Conservation (phyloP, 1,139 yeast species). For the Waltiozyma sp. region DNA sequence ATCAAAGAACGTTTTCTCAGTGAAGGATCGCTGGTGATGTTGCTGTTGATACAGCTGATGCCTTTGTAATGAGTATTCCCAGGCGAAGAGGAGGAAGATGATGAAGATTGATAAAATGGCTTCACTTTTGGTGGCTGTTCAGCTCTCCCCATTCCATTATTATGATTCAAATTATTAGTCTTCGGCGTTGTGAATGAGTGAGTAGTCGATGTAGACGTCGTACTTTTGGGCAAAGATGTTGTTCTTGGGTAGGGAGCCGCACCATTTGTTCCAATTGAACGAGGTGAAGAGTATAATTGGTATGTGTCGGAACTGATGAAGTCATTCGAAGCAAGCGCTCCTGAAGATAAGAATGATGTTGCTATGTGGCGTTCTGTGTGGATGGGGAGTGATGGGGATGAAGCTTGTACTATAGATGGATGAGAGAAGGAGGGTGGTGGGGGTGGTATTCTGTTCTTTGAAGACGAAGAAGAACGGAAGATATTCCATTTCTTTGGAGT, state of each 20-base stretch:
- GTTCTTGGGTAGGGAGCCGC: background rate
- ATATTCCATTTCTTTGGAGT: background rate
- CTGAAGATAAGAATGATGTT: background rate
- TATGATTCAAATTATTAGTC: background rate
- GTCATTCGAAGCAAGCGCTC: background rate
- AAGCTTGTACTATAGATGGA: background rate
- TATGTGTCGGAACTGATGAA: background rate
- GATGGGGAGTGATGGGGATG: background rate
- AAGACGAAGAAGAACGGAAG: background rate
- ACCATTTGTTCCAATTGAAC: background rate
- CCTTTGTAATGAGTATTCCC: too few relatives aligned
- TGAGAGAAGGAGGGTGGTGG: background rate
- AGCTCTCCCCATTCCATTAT: background rate
- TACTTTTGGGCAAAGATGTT: background rate
- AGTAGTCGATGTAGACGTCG: background rate
- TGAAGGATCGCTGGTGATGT: constrained; percentile 4
- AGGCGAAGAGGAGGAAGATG: constrained; percentile 2
- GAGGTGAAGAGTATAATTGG: background rate
- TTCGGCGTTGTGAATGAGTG: background rate
- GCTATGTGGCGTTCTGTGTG: background rate
- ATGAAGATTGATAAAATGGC: constrained; percentile 10
- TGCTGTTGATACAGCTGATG: too few relatives aligned
- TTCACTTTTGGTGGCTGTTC: constrained; percentile 5
- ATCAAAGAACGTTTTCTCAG: constrained; percentile 9
- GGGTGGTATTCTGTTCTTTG: background rate